Conservation (phyloP, 495 filamentous ascomycete species). For the Cairneyella variabilis region DNA sequence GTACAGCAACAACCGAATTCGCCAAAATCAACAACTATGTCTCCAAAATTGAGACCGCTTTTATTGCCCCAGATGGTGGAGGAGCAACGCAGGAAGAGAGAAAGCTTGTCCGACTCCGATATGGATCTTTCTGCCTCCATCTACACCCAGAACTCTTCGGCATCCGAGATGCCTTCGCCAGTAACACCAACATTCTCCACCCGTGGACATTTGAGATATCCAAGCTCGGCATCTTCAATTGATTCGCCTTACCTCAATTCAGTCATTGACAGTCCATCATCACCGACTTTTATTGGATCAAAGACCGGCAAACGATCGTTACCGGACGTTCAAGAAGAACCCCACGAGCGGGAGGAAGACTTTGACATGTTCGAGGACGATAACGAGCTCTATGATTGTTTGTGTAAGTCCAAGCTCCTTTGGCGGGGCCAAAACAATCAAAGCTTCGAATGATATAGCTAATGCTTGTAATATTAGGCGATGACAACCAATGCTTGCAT, state of each 20-base stretch:
- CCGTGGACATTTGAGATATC: constrained; percentile 51
- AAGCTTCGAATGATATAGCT: constrained; percentile 17
- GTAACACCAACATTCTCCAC: constrained; percentile 56
- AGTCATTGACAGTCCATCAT: constrained; percentile 40
- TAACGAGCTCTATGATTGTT: constrained; percentile 44
- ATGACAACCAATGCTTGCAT: constrained; percentile 26
- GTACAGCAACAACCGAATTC: constrained; percentile 7
- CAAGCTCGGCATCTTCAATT: constrained; percentile 49
- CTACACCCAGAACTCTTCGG: constrained; percentile 40
- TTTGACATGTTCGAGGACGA: constrained; percentile 41
- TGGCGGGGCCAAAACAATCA: constrained; percentile 10
- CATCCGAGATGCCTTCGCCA: constrained; percentile 57
- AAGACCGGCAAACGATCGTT: constrained; percentile 45
- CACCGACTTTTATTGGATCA: constrained; percentile 34
- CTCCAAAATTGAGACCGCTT: constrained; percentile 46
- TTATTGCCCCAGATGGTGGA: constrained; percentile 48
- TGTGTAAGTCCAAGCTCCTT: constrained; percentile 41
- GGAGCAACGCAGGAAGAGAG: constrained; percentile 39
- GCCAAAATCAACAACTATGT: constrained; percentile 33
- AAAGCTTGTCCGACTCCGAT: constrained; percentile 27
- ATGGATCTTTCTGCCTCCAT: constrained; percentile 20
- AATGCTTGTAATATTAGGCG: constrained; percentile 22
- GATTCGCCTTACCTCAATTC: constrained; percentile 35
- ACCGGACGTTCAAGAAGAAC: constrained; percentile 53
- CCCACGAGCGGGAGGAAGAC: constrained; percentile 50